A percentile compares a stretch with the other conserved stretches of the same genome.
Evolutionary conservation across 495 filamentous ascomycete genomes (phyloP).

Genomic region (Talaromyces adpressus): DNA sequence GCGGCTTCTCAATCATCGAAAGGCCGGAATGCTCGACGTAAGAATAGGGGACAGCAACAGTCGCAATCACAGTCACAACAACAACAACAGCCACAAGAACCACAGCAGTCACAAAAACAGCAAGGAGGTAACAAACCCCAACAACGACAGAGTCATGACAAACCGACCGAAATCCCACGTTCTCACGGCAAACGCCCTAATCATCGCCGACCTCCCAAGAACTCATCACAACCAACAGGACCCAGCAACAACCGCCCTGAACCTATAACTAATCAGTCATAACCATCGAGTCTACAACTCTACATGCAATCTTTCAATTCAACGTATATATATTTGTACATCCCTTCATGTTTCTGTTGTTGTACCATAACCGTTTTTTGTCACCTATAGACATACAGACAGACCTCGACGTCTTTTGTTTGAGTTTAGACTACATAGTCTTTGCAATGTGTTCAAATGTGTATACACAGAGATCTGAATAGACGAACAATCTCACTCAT

Average conservation of each 20-base stretch:
- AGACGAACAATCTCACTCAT: not conserved
- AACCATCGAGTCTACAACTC: not conserved
- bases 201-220: constrained; percentile 7
- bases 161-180: not conserved
- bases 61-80: not conserved
- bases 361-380: not conserved
- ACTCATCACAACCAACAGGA: constrained; percentile 1
- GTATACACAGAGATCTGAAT: not conserved
- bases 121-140: not conserved
- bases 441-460: not conserved
- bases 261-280: not conserved
- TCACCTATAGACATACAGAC: not conserved
- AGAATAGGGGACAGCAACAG: constrained; percentile 15
- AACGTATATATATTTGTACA: not conserved
- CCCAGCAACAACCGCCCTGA: constrained; percentile 6
- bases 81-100: not conserved
- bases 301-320: not conserved
- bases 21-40: constrained; percentile 15
- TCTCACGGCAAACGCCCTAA: not conserved
- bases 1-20: constrained; percentile 2
- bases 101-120: not conserved
- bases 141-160: not conserved
- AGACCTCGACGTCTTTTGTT: not conserved
- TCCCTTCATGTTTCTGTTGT: not conserved
- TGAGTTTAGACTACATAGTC: not conserved